A percentile compares a stretch with the other conserved stretches of the same genome.
These are phyloP conservation scores for Umbellularia californica DNA, from an alignment of 164 flowering plant species.

Conservation along the genomic window DNA sequence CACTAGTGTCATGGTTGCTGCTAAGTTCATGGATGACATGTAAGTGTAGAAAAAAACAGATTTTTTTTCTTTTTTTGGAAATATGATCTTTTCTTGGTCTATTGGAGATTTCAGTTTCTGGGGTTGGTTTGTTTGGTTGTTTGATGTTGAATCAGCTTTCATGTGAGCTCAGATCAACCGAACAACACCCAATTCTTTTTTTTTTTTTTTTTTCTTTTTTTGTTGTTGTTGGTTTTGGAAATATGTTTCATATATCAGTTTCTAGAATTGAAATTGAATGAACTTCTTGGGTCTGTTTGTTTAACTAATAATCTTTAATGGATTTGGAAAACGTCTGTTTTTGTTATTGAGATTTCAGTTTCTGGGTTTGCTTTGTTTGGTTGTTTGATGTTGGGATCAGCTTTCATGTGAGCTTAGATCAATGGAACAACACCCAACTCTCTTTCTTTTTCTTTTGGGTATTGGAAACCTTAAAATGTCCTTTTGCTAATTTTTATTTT, in stretches of 20 bases:
- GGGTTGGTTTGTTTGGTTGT: neutral
- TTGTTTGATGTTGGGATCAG: neutral
- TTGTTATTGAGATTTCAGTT: neutral
- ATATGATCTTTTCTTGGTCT: neutral
- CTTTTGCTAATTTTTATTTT: neutral
- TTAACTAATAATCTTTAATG: too few relatives aligned
- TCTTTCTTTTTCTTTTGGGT: too few relatives aligned
- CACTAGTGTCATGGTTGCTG: constrained; percentile 48
- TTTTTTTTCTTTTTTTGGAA: too few relatives aligned
- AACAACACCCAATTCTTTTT: neutral
- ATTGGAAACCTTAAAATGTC: neutral
- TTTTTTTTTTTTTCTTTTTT: too few relatives aligned
- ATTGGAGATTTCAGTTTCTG: neutral
- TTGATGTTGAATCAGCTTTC: neutral
- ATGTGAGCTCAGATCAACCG: neutral
- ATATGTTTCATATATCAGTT: neutral
- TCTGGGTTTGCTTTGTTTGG: neutral
- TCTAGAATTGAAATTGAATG: neutral
- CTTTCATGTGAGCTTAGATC: neutral
- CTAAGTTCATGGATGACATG: constrained; percentile 54
- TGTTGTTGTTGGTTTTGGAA: neutral
- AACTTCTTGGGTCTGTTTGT: neutral
- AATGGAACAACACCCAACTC: neutral
- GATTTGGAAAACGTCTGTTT: too few relatives aligned
- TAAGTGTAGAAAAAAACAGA: constrained; percentile 18